A percentile compares a stretch with the other conserved stretches of the same genome.
Conservation (phyloP, 179 eudicot species). For the Gypsophila paniculata region DNA sequence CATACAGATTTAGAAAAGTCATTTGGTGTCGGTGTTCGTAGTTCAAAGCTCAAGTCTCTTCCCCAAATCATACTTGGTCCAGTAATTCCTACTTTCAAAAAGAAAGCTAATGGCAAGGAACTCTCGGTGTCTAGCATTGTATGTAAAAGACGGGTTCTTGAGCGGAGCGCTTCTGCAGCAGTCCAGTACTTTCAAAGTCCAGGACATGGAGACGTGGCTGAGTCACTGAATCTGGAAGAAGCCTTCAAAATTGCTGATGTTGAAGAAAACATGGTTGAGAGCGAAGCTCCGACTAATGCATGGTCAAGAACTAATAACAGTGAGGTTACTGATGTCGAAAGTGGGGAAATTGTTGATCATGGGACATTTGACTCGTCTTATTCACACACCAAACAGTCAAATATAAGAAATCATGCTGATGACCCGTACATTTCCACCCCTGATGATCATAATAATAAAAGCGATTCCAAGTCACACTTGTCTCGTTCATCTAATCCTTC, state of each 20-base stretch:
- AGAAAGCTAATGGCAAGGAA: conserved; percentile 58
- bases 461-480: conserved; percentile 14
- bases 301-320: conserved; percentile 22
- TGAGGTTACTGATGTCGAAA: conserved; percentile 27
- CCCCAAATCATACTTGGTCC: conserved; percentile 52
- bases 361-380: conserved; percentile 30
- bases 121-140: conserved; percentile 35
- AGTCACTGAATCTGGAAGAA: conserved; percentile 28
- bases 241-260: conserved; percentile 21
- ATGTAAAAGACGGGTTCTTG: conserved; percentile 70
- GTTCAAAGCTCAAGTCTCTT: conserved; percentile 47
- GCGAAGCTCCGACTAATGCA: conserved; percentile 23
- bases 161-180: conserved; percentile 77
- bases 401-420: conserved; percentile 22
- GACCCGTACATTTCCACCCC: conserved; percentile 12
- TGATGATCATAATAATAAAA: conserved; percentile 15
- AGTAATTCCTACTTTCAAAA: conserved; percentile 55
- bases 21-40: conserved; percentile 65
- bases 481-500: conserved; percentile 31
- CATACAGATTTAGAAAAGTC: conserved; percentile 95
- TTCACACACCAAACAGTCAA: conserved; percentile 25
- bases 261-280: conserved; percentile 14
- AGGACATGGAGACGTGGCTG: conserved; percentile 29
- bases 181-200: conserved; percentile 45
- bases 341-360: conserved; percentile 22